These are phyloP conservation scores for Chlamydomonas sphaeroides DNA, from an alignment of 139 green algal genomes.

Conservation along the genomic window DNA sequence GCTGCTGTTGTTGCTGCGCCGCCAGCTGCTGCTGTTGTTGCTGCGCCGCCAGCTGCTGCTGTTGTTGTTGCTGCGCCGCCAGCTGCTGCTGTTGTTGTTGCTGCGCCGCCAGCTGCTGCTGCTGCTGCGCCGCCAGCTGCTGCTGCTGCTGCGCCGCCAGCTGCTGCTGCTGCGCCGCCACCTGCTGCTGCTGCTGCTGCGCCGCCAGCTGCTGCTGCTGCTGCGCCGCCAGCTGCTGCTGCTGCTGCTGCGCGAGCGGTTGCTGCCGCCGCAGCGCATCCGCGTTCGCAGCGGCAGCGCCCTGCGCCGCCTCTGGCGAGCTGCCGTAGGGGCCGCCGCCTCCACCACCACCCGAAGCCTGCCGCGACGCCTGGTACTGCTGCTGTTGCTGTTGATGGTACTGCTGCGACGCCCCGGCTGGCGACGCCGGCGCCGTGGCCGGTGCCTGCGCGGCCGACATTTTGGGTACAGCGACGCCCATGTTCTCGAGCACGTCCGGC, in stretches of 20 bases:
- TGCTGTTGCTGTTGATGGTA: constrained; percentile 13
- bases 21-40: neutral
- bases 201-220: neutral
- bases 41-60: neutral
- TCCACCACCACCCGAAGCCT: too few relatives aligned
- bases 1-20: neutral
- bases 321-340: too few relatives aligned
- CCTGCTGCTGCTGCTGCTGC: neutral
- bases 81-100: neutral
- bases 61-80: neutral
- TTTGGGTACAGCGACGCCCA: too few relatives aligned
- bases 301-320: too few relatives aligned
- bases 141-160: neutral
- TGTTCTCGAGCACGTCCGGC: neutral
- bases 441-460: too few relatives aligned
- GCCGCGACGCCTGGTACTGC: too few relatives aligned
- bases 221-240: neutral
- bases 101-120: too few relatives aligned
- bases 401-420: neutral
- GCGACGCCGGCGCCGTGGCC: too few relatives aligned
- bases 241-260: neutral
- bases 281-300: too few relatives aligned
- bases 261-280: too few relatives aligned
- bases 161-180: neutral
- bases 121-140: too few relatives aligned